Evolutionary conservation across 2,329 filamentous ascomycete species (phyloP).

Genomic region (Mycogone perniciosa): DNA sequence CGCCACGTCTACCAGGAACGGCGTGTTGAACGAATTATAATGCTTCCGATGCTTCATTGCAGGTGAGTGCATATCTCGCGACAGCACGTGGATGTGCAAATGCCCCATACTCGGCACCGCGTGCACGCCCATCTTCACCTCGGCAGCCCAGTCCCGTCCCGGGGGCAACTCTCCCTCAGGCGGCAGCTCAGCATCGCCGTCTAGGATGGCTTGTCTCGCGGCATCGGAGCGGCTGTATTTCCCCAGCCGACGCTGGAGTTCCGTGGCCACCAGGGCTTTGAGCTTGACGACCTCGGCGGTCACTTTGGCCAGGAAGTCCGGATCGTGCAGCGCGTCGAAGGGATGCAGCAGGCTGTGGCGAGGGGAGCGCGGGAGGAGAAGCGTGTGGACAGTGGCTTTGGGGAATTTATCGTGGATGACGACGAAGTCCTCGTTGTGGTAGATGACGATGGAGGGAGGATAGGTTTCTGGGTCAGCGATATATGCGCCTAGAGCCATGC

Average conservation of each 20-base stretch:
- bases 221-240: conserved; percentile 56
- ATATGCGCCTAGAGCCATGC: conserved; percentile 62
- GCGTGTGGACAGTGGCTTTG: conserved; percentile 76
- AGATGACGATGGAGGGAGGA: conserved; percentile 56
- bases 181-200: conserved; percentile 42
- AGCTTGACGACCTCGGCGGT: conserved; percentile 55
- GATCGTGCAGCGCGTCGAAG: conserved; percentile 68
- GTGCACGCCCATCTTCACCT: conserved; percentile 75
- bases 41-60: conserved; percentile 75
- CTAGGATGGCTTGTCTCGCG: conserved; percentile 59
- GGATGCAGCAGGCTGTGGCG: conserved; percentile 61
- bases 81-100: conserved; percentile 83
- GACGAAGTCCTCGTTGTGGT: conserved; percentile 62
- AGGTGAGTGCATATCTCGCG: conserved; percentile 68
- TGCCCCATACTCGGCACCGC: conserved; percentile 88
- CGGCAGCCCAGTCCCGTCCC: conserved; percentile 71
- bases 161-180: conserved; percentile 48
- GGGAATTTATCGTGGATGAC: conserved; percentile 79
- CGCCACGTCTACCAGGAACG: conserved; percentile 71
- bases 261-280: conserved; percentile 59
- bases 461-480: conserved; percentile 57
- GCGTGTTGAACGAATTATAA: conserved; percentile 85
- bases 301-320: conserved; percentile 60
- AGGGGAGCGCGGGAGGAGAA: conserved; percentile 73
- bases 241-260: conserved; percentile 66